Percentiles rank a stretch among this genome's conserved stretches.
Evolutionary conservation across 805 yeast species (phyloP).

Genomic region (Candida xyloterini): DNA sequence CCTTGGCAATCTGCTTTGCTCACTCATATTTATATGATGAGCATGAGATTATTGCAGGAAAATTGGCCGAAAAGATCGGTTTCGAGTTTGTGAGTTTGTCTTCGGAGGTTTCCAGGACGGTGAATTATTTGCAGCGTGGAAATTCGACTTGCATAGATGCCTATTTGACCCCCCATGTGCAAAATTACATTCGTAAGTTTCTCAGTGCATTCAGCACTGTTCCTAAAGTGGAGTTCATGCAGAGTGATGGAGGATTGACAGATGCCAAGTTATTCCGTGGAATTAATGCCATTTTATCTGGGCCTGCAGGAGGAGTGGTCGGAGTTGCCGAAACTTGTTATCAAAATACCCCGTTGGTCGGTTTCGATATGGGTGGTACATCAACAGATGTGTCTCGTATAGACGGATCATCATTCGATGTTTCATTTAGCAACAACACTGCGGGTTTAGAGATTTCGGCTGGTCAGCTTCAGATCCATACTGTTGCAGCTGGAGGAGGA

Average conservation of each 20-base stretch:
- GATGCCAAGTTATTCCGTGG: conserved; percentile 52
- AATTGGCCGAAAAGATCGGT: conserved; percentile 43
- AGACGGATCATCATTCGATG: conserved; percentile 47
- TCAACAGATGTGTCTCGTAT: conserved; percentile 79
- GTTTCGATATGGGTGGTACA: conserved; percentile 41
- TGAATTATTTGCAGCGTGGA: conserved; percentile 38
- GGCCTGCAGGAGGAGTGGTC: conserved; percentile 62
- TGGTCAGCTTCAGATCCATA: conserved; percentile 38
- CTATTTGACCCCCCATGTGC: conserved; percentile 40
- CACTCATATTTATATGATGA: conserved; percentile 36
- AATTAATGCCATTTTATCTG: conserved; percentile 49
- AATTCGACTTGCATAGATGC: conserved; percentile 43
- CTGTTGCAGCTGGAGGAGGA: conserved; percentile 57
- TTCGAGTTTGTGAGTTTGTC: conserved; percentile 32
- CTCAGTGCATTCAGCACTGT: conserved; percentile 33
- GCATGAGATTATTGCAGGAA: conserved; percentile 36
- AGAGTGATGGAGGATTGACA: conserved; percentile 54
- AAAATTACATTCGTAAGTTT: conserved; percentile 37
- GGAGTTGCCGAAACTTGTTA: conserved; percentile 50
- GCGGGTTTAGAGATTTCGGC: conserved; percentile 40
- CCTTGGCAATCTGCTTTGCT: conserved; percentile 35
- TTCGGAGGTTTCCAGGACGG: conserved; percentile 35
- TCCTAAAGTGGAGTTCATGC: conserved; percentile 50
- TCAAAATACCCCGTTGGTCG: conserved; percentile 33
- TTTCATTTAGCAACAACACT: conserved; percentile 58